Conservation (phyloP, 768 basidiomycete species). For the Amanita muscaria region DNA sequence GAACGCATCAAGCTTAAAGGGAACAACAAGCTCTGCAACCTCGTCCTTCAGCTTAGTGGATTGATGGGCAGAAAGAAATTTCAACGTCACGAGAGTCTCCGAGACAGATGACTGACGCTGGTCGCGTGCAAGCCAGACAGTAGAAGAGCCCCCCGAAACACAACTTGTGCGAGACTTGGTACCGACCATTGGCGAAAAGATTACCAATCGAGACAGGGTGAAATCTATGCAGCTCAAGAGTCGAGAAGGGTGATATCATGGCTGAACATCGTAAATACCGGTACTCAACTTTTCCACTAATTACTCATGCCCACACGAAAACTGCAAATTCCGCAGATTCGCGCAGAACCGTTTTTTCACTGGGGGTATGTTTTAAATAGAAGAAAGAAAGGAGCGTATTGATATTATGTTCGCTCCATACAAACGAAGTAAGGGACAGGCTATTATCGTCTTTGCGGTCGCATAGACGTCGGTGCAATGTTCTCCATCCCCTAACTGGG, state of each 20-base stretch:
- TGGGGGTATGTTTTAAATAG: too few relatives aligned
- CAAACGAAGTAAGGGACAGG: too few relatives aligned
- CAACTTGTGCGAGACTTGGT: conserved; percentile 39
- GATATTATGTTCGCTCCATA: too few relatives aligned
- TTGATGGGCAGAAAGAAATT: not conserved
- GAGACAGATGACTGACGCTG: conserved; percentile 6
- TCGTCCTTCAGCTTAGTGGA: not conserved
- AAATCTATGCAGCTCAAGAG: conserved; percentile 38
- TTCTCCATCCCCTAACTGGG: too few relatives aligned
- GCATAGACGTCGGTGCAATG: too few relatives aligned
- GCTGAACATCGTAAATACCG: conserved; percentile 1
- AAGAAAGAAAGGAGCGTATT: too few relatives aligned
- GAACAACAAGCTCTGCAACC: not conserved
- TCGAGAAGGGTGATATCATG: conserved; percentile 17
- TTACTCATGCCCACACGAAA: too few relatives aligned
- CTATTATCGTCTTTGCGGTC: too few relatives aligned
- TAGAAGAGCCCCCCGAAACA: conserved; percentile 37
- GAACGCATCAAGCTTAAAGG: not conserved
- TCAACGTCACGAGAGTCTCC: conserved; percentile 16
- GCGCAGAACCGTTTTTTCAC: too few relatives aligned
- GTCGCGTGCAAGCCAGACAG: conserved; percentile 29
- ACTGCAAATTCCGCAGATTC: too few relatives aligned
- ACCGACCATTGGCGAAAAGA: conserved; percentile 34
- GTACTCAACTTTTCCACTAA: too few relatives aligned
- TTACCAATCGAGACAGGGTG: conserved; percentile 45